These are phyloP conservation scores for Neurospora sp. DNA, from an alignment of 495 filamentous ascomycete species.

Conservation along the genomic window DNA sequence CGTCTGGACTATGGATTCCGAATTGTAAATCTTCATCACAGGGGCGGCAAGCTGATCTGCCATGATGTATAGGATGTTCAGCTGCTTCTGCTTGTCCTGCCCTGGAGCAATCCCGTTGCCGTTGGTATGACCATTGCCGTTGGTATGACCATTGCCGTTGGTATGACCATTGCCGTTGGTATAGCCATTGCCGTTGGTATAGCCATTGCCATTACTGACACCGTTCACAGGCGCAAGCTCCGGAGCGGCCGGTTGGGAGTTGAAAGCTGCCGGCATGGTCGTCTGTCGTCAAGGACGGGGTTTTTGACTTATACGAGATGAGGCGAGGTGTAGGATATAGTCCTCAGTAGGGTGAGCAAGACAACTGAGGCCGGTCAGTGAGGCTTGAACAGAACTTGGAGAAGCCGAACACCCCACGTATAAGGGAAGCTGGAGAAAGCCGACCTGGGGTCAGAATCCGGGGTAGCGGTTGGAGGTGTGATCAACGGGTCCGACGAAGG, in stretches of 20 bases:
- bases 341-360: neutral
- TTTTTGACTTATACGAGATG: neutral
- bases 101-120: neutral
- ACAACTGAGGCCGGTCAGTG: neutral
- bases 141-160: neutral
- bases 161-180: neutral
- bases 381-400: neutral
- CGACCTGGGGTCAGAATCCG: neutral
- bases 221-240: slow-evolving; percentile 4
- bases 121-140: neutral
- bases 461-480: neutral
- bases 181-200: too few species aligned
- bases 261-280: slow-evolving; percentile 45
- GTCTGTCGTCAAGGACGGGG: neutral
- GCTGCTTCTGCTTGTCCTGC: slow-evolving; percentile 16
- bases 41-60: slow-evolving; percentile 87
- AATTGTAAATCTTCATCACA: slow-evolving; percentile 72
- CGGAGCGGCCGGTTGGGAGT: slow-evolving; percentile 36
- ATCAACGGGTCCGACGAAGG: neutral
- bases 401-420: neutral
- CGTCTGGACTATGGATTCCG: slow-evolving; percentile 70
- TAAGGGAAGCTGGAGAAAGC: neutral
- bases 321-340: neutral
- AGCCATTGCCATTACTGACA: neutral
- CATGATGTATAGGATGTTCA: slow-evolving; percentile 52